These are phyloP conservation scores for Leucosporidium creatinivorum DNA, from an alignment of 768 basidiomycete genomes.

Conservation along the genomic window DNA sequence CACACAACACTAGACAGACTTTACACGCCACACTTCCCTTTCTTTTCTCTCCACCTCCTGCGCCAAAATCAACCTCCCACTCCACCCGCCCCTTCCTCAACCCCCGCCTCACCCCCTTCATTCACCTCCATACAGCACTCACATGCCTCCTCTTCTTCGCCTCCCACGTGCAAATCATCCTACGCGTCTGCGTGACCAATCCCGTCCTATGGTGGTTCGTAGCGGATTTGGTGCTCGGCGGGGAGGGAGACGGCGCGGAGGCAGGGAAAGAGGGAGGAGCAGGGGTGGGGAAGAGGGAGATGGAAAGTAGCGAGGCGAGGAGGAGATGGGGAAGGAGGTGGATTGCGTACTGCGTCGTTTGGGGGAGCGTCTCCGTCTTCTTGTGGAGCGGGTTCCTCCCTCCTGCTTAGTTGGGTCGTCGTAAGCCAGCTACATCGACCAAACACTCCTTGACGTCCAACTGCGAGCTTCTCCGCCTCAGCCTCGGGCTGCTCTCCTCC, in stretches of 20 bases:
- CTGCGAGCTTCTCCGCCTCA: neutral
- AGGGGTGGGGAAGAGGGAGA: slow-evolving; percentile 2
- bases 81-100: slow-evolving; percentile 43
- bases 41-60: neutral
- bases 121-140: slow-evolving; percentile 59
- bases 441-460: neutral
- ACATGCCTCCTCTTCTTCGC: slow-evolving; percentile 62
- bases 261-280: neutral
- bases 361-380: slow-evolving; percentile 62
- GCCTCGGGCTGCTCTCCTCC: neutral
- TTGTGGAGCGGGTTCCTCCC: slow-evolving; percentile 82
- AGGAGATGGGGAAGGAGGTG: slow-evolving; percentile 52
- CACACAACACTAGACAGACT: slow-evolving; percentile 42
- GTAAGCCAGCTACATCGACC: neutral
- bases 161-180: slow-evolving; percentile 78
- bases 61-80: neutral
- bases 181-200: slow-evolving; percentile 66
- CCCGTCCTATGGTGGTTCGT: slow-evolving; percentile 76
- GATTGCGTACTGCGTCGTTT: slow-evolving; percentile 69
- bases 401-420: slow-evolving; percentile 57
- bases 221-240: slow-evolving; percentile 57
- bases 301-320: slow-evolving; percentile 5
- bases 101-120: slow-evolving; percentile 59
- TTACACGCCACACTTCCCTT: slow-evolving; percentile 33
- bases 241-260: slow-evolving; percentile 42